Evolutionary conservation across 352 stramenopile genomes (phyloP), one percentile per base, ranked within the genome.

Genomic region (Phytophthora hybrid): DNA sequence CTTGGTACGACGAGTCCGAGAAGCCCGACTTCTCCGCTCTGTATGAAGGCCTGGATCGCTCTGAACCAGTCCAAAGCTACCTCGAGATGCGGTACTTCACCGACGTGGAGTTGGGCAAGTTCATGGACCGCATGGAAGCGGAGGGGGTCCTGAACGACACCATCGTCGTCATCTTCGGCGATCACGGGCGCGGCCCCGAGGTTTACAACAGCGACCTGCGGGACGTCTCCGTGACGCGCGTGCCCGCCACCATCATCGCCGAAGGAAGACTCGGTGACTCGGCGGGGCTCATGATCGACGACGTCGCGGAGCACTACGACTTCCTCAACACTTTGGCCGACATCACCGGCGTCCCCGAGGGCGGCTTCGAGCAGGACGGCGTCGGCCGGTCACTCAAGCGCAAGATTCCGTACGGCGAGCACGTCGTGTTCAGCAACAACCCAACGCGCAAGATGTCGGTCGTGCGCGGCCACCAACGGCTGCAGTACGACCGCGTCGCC

Each of bases 1-100:
- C 65, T 16, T 87, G 81, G 81, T 84, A 78, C 57, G 34, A 75
- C 0, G 31, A 71, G 1, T 4, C n/a, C 1, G 66, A 77, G 13
- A 65, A 81, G 11, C 77, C 79, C 14, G 79, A 87, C 46, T 80
- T 85, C 14, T 74, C 69, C 0, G 34, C 71, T 5, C 58, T 84
- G 18, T 77, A 74, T 21, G 62, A 71, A 41, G 57, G 51, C 4
- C 7, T 37, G 7, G 19, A 60, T 5, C 31, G 44, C 14, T 14
- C 31, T 4, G 23, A 60, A 9, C 3, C 14, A 2, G 18, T 68
- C 7, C 37, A 60, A 16, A 55, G 54, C 31, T 68, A 68, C 34
- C 14, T 68, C n/a, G 51, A 59, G 34, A 47, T 68, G 34, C 51
- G 51, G 21, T 47, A 60, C 13, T 68, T 68, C 32, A 52, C 51